Conservation (phyloP, 2,329 filamentous ascomycete species). For the Alternaria burnsii region DNA sequence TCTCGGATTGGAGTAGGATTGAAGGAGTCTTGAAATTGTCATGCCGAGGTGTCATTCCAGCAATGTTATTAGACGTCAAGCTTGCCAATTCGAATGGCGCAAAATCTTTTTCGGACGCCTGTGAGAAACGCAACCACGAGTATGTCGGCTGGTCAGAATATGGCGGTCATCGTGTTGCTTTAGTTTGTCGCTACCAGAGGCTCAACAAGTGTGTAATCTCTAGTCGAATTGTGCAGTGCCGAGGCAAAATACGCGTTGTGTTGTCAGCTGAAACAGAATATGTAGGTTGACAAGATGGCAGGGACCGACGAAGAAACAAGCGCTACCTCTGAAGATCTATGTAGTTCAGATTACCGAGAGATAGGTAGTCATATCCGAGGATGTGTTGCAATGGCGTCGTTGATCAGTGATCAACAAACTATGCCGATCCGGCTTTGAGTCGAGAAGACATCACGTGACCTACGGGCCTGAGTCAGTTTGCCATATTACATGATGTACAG, state of each 20-base stretch:
- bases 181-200: background rate
- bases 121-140: background rate
- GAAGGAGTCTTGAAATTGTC: background rate
- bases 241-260: background rate
- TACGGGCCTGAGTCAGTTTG: background rate
- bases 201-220: background rate
- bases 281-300: background rate
- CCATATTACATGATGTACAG: background rate
- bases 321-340: background rate
- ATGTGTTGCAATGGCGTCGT: background rate
- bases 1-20: background rate
- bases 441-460: background rate
- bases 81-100: background rate
- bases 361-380: background rate
- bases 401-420: slow-evolving; percentile 2
- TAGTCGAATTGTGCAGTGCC: background rate
- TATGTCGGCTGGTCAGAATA: background rate
- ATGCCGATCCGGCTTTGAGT: background rate
- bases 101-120: background rate
- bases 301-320: background rate
- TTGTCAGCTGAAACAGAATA: background rate
- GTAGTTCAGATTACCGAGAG: background rate
- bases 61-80: background rate
- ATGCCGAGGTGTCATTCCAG: background rate
- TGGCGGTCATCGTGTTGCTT: slow-evolving; percentile 4